These are phyloP conservation scores for Inosperma sp. DNA, from an alignment of 768 basidiomycete species.

Conservation along the genomic window DNA sequence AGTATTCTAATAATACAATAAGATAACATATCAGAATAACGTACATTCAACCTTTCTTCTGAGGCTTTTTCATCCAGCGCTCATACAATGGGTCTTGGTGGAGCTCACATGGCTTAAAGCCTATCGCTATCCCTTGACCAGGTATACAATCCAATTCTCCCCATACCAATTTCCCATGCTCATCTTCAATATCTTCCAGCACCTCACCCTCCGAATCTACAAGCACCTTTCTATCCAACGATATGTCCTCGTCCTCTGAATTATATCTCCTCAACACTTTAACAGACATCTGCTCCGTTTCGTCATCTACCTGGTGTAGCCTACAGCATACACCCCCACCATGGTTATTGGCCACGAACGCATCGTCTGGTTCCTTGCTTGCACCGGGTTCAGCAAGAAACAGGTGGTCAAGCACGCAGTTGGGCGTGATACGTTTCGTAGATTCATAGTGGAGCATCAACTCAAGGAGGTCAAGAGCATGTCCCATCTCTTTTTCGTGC, in stretches of 20 bases:
- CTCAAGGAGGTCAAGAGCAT: constrained; percentile 73
- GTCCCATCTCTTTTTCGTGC: constrained; percentile 53
- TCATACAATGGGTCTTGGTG: constrained; percentile 34
- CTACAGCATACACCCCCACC: constrained; percentile 64
- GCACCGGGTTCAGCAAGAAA: constrained; percentile 52
- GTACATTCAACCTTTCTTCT: no score
- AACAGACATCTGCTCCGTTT: constrained; percentile 53
- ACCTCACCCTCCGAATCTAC: constrained; percentile 21
- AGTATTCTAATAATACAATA: no score
- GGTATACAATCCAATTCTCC: constrained; percentile 25
- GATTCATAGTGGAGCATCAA: constrained; percentile 72
- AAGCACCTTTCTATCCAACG: constrained; percentile 9
- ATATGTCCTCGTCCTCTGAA: constrained; percentile 9
- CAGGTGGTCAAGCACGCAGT: constrained; percentile 68
- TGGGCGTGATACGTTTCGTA: constrained; percentile 71
- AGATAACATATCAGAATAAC: no score
- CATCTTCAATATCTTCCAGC: constrained; percentile 29
- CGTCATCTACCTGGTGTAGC: constrained; percentile 54
- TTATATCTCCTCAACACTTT: constrained; percentile 35
- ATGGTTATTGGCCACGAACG: constrained; percentile 62
- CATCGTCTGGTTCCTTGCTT: constrained; percentile 47
- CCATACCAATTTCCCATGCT: constrained; percentile 10
- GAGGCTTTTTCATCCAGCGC: no score
- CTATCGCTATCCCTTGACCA: constrained; percentile 55
- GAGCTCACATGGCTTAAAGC: constrained; percentile 58